A percentile compares a stretch with the other conserved stretches of the same genome.
Evolutionary conservation across 768 basidiomycete genomes (phyloP).

Genomic region (Mycena amicta): DNA sequence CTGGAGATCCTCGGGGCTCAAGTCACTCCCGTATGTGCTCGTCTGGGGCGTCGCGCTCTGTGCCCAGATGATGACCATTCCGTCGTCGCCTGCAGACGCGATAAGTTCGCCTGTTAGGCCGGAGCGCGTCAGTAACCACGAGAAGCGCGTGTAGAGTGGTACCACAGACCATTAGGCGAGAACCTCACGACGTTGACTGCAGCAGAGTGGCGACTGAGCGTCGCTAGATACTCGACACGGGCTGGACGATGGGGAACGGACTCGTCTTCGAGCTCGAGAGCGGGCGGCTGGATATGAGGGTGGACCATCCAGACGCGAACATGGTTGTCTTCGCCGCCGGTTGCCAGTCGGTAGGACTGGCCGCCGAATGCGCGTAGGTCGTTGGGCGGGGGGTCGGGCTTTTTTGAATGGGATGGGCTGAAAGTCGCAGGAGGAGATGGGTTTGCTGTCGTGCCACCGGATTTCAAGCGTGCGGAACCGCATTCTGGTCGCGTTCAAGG

Average conservation of each 20-base stretch:
- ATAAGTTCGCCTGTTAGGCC: constrained; percentile 79
- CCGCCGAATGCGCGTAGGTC: constrained; percentile 59
- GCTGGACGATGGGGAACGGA: constrained; percentile 51
- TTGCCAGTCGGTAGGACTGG: constrained; percentile 89
- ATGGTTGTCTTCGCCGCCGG: constrained; percentile 95
- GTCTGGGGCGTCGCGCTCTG: constrained; percentile 73
- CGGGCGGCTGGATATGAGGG: constrained; percentile 80
- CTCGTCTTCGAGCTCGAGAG: constrained; percentile 48
- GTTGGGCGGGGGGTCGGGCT: constrained; percentile 60
- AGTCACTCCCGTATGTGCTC: constrained; percentile 81
- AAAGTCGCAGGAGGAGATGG: constrained; percentile 96
- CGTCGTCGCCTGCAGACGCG: constrained; percentile 98
- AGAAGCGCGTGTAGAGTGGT: neutral
- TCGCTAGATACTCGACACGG: constrained; percentile 95
- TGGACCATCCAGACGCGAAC: constrained; percentile 95
- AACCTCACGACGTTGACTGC: constrained; percentile 96
- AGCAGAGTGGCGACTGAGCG: constrained; percentile 88
- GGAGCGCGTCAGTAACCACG: constrained; percentile 6
- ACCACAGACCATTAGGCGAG: constrained; percentile 80
- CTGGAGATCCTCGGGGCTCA: constrained; percentile 74
- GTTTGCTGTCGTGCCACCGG: constrained; percentile 94
- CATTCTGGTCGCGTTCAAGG: too few species aligned
- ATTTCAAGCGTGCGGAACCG: constrained; percentile 91
- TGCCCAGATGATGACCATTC: constrained; percentile 97
- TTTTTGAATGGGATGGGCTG: constrained; percentile 84